Evolutionary conservation across 169 alveolate genomes (phyloP).

Genomic region (Eimeria maxima): DNA sequence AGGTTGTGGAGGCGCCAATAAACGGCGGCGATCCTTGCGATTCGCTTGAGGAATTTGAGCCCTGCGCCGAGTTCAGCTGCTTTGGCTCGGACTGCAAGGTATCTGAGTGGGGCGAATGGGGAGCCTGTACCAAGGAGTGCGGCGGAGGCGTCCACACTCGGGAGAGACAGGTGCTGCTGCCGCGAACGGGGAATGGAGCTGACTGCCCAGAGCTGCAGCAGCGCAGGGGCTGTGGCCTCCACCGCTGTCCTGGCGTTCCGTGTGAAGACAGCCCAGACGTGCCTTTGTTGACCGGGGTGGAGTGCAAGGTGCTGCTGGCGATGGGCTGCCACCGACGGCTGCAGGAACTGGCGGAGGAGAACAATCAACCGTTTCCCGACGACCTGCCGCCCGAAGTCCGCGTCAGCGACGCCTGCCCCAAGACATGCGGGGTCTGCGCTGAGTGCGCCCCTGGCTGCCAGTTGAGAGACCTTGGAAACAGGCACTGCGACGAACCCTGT

Average conservation of each 20-base stretch:
- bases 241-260: slow-evolving; percentile 80
- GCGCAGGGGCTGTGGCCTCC: slow-evolving; percentile 80
- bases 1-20: slow-evolving; percentile 73
- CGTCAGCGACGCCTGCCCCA: slow-evolving; percentile 87
- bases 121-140: slow-evolving; percentile 77
- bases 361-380: slow-evolving; percentile 84
- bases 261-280: slow-evolving; percentile 87
- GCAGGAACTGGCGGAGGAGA: slow-evolving; percentile 85
- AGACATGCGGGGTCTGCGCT: slow-evolving; percentile 86
- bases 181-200: slow-evolving; percentile 61
- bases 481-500: slow-evolving; percentile 87
- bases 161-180: slow-evolving; percentile 80
- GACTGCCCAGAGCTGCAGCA: slow-evolving; percentile 75
- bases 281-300: slow-evolving; percentile 84
- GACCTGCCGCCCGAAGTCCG: slow-evolving; percentile 87
- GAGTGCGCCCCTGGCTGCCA: slow-evolving; percentile 89
- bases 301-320: slow-evolving; percentile 85
- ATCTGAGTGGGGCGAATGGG: slow-evolving; percentile 87
- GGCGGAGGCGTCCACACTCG: slow-evolving; percentile 88
- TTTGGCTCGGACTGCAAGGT: slow-evolving; percentile 85
- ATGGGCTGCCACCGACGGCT: slow-evolving; percentile 86
- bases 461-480: slow-evolving; percentile 87
- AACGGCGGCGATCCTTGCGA: slow-evolving; percentile 85
- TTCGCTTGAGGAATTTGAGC: slow-evolving; percentile 80
- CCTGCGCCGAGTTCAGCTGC: slow-evolving; percentile 83